Conservation (phyloP, 345 rosid genomes). For the Firmiana major region DNA sequence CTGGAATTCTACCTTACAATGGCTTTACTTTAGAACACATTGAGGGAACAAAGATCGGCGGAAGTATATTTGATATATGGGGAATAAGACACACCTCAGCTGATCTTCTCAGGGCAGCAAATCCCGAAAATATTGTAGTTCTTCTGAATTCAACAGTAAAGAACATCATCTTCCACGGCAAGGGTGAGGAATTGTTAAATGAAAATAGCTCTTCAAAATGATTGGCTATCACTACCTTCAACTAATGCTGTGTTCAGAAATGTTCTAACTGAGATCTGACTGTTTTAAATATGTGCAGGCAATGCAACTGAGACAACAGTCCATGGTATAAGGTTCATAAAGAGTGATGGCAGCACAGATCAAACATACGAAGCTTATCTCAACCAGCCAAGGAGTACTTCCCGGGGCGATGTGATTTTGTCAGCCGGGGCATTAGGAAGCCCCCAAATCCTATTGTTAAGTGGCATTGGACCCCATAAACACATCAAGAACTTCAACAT, state of each 20-base stretch:
- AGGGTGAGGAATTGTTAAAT: constrained; percentile 17
- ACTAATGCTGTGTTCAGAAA: not conserved
- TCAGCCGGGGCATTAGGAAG: constrained; percentile 78
- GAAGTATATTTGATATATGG: constrained; percentile 48
- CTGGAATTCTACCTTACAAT: constrained; percentile 63
- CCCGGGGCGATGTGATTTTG: constrained; percentile 56
- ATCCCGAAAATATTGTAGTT: constrained; percentile 41
- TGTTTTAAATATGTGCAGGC: constrained; percentile 25
- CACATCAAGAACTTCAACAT: constrained; percentile 49
- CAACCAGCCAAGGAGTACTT: constrained; percentile 25
- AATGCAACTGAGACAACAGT: constrained; percentile 33
- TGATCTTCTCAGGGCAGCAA: constrained; percentile 58
- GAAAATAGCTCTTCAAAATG: not conserved
- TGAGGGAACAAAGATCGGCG: constrained; percentile 73
- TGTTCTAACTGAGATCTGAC: not conserved
- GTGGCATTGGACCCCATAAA: constrained; percentile 57
- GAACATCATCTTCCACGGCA: constrained; percentile 39
- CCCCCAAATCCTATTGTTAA: constrained; percentile 63
- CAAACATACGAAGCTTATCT: constrained; percentile 49
- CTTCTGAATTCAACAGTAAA: constrained; percentile 61
- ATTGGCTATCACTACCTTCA: not conserved
- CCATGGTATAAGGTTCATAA: constrained; percentile 50
- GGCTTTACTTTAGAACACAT: constrained; percentile 64
- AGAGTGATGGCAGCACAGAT: constrained; percentile 42
- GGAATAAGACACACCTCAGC: constrained; percentile 73